Evolutionary conservation across 352 stramenopile genomes (phyloP), one percentile per base, ranked within the genome.

Genomic region (Phytophthora podocarpi): DNA sequence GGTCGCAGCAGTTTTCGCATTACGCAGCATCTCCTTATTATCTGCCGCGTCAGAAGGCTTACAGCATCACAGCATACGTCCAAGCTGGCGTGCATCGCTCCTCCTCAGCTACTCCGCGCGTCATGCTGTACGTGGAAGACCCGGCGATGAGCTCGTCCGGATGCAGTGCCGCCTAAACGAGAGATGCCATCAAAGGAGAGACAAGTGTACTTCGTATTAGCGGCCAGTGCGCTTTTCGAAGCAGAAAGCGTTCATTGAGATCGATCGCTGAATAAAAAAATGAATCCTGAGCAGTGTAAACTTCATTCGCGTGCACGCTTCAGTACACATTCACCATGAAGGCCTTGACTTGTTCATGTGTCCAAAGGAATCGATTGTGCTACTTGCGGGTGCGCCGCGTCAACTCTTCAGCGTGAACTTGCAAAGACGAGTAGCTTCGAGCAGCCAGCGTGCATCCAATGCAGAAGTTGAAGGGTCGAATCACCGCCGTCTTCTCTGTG

Each of bases 401-500:
- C 23, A 76, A 50, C 41, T 81, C 72, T 18, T 78, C 72, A 34
- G 58, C 24, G 23, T 78, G 72, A 15, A 74, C 52, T 49, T 69
- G 55, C 35, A 74, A 28, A 7, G 63, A 59, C 18, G 71, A 68
- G 41, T 67, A 72, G 49, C 61, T 69, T 20, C 55, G 72, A 31
- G 61, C 67, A 28, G 54, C 65, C 18, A 80, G 58, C 26, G 64
- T 77, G 52, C 71, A 80, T 18, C 57, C 48, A 42, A 80, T 74
- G 42, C 71, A 80, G 20, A 79, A 79, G 40, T 74, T 68, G 32
- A 79, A 79, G 1, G 68, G 64, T 27, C 64, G 68, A 48, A 64
- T 15, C n/a, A 76, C 57, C 15, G 68, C 60, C 6, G 62, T 48
- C 49, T 66, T 65, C 31, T 62, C 64, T 5, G 53, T 53, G 11